Evolutionary conservation across 768 basidiomycete species (phyloP).

Genomic region (Lentinula raphanica): DNA sequence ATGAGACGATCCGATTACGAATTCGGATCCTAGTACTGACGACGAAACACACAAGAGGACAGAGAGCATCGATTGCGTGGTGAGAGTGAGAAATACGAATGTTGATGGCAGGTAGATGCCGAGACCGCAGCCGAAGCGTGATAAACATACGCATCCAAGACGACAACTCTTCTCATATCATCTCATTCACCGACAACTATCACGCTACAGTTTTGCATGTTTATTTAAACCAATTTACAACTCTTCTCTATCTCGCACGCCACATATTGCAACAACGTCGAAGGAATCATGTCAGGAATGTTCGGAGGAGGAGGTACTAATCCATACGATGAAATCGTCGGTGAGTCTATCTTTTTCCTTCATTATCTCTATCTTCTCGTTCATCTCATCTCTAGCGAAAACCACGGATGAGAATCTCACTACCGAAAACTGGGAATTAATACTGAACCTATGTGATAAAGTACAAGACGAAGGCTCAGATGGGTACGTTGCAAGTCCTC

Average conservation of each 20-base stretch:
- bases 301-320: constrained; percentile 65
- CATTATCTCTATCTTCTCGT: background rate
- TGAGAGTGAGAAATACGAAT: too few species aligned
- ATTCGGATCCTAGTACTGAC: too few species aligned
- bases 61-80: too few species aligned
- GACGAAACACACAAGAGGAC: too few species aligned
- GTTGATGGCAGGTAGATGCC: too few species aligned
- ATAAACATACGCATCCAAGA: too few species aligned
- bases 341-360: constrained; percentile 42
- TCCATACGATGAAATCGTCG: constrained; percentile 88
- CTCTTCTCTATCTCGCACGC: too few species aligned
- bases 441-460: constrained; percentile 93
- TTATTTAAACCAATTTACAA: too few species aligned
- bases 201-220: constrained; percentile 59
- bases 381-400: constrained; percentile 51
- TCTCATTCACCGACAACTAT: constrained; percentile 74
- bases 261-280: too few species aligned
- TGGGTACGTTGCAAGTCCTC: constrained; percentile 53
- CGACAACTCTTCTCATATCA: constrained; percentile 68
- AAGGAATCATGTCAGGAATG: constrained; percentile 35
- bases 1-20: too few species aligned
- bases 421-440: constrained; percentile 92
- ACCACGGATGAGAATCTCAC: constrained; percentile 98
- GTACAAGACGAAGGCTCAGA: constrained; percentile 83
- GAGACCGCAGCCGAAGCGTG: too few species aligned